Evolutionary conservation across 1,284 basidiomycete genomes (phyloP).

Genomic region (Rhodofomes roseus): DNA sequence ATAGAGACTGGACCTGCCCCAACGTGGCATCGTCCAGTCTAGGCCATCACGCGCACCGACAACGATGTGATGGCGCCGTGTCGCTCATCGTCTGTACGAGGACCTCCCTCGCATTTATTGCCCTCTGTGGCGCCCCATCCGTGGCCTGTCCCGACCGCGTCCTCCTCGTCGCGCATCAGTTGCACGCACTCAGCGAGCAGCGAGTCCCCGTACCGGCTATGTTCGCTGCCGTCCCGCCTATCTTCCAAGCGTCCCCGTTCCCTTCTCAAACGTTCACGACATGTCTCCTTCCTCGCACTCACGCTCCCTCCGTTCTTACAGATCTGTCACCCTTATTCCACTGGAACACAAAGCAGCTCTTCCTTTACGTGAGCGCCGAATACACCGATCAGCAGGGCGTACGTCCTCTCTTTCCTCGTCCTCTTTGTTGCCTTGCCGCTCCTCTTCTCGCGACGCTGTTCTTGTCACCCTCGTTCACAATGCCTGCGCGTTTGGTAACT

Average conservation of each 20-base stretch:
- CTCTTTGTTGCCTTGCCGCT: not conserved
- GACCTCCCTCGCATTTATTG: not conserved
- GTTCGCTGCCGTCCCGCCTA: not conserved
- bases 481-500: not conserved
- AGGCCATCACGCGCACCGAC: not conserved
- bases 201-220: not conserved
- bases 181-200: not conserved
- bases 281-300: not conserved
- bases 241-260: not conserved
- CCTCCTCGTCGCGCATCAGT: not conserved
- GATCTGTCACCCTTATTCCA: slow-evolving; percentile 82
- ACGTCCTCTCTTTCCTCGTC: slow-evolving; percentile 26
- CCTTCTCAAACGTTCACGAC: not conserved
- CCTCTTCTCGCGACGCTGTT: not conserved
- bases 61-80: not conserved
- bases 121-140: not conserved
- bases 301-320: slow-evolving; percentile 23
- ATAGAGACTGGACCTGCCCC: not conserved
- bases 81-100: no score
- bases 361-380: slow-evolving; percentile 80
- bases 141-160: not conserved
- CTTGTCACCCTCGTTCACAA: not conserved
- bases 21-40: not conserved
- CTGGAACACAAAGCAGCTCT: slow-evolving; percentile 95
- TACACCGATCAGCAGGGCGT: slow-evolving; percentile 72